Conservation (phyloP, 1,284 basidiomycete genomes). For the Ceratobasidium sp. region DNA sequence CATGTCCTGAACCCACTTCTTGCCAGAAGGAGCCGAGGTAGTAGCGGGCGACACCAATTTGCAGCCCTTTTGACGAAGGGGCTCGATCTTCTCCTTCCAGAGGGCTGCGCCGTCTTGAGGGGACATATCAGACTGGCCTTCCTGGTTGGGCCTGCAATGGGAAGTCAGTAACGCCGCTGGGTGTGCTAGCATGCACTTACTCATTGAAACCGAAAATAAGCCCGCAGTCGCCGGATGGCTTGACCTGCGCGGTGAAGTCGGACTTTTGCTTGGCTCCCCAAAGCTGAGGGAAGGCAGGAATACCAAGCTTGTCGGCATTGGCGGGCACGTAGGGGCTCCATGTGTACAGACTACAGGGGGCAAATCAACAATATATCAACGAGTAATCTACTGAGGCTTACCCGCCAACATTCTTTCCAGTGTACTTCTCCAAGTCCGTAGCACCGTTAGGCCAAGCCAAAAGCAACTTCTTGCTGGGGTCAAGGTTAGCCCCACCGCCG, state of each 20-base stretch:
- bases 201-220: slow-evolving; percentile 75
- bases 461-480: slow-evolving; percentile 63
- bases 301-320: slow-evolving; percentile 57
- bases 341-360: slow-evolving; percentile 62
- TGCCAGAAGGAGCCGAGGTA: slow-evolving; percentile 69
- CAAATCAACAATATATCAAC: background rate
- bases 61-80: slow-evolving; percentile 67
- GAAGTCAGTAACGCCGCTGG: background rate
- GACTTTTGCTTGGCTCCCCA: slow-evolving; percentile 65
- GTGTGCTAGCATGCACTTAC: slow-evolving; percentile 56
- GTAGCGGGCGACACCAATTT: slow-evolving; percentile 71
- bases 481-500: slow-evolving; percentile 47
- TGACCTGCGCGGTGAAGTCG: slow-evolving; percentile 51
- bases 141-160: slow-evolving; percentile 66
- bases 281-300: slow-evolving; percentile 71
- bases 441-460: slow-evolving; percentile 71
- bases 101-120: slow-evolving; percentile 62
- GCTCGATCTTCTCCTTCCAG: slow-evolving; percentile 72
- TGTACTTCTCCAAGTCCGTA: slow-evolving; percentile 29
- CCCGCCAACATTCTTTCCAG: slow-evolving; percentile 25
- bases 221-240: slow-evolving; percentile 64
- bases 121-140: slow-evolving; percentile 69
- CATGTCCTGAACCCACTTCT: slow-evolving; percentile 72
- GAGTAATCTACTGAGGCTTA: background rate
- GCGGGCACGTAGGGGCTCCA: slow-evolving; percentile 63